Percentiles rank a stretch among this genome's conserved stretches.
Conservation (phyloP, 148 eudicot genomes). For the Nyssa sinensis region DNA sequence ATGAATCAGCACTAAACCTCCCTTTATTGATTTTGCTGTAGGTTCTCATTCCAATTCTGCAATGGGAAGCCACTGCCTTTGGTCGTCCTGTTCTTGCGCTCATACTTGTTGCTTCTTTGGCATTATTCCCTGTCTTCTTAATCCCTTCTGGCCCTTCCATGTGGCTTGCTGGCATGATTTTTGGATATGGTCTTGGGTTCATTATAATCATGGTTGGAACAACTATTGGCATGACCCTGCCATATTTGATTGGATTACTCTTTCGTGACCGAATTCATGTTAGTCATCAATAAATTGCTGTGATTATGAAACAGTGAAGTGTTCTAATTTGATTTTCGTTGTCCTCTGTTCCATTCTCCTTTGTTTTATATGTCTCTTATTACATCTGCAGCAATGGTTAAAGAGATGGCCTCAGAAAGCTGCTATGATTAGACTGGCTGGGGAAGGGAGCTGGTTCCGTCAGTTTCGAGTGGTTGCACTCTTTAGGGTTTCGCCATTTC, state of each 20-base stretch:
- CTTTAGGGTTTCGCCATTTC: slow-evolving; percentile 88
- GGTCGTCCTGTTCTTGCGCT: slow-evolving; percentile 88
- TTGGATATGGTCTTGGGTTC: slow-evolving; percentile 92
- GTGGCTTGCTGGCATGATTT: slow-evolving; percentile 98
- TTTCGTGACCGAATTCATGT: slow-evolving; percentile 84
- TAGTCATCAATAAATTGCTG: slow-evolving; percentile 21
- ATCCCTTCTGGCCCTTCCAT: slow-evolving; percentile 93
- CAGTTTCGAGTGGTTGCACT: slow-evolving; percentile 89
- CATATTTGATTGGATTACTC: slow-evolving; percentile 66
- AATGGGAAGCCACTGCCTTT: slow-evolving; percentile 92
- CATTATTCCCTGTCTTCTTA: slow-evolving; percentile 74
- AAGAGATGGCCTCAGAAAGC: slow-evolving; percentile 86
- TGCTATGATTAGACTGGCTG: slow-evolving; percentile 81
- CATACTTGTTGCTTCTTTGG: slow-evolving; percentile 77
- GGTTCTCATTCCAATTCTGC: slow-evolving; percentile 80
- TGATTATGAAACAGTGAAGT: neutral
- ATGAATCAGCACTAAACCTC: neutral
- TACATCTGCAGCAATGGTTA: slow-evolving; percentile 63
- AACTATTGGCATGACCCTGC: slow-evolving; percentile 81
- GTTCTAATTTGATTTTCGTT: neutral
- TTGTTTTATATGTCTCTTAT: slow-evolving; percentile 7
- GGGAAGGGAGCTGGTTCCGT: slow-evolving; percentile 79
- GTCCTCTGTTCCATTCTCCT: neutral
- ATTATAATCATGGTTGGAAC: slow-evolving; percentile 91
- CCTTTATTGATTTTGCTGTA: slow-evolving; percentile 24